phyloP scores from a whole-genome alignment of 331 rosid genomes.

The Telfairia occidentalis region DNA sequence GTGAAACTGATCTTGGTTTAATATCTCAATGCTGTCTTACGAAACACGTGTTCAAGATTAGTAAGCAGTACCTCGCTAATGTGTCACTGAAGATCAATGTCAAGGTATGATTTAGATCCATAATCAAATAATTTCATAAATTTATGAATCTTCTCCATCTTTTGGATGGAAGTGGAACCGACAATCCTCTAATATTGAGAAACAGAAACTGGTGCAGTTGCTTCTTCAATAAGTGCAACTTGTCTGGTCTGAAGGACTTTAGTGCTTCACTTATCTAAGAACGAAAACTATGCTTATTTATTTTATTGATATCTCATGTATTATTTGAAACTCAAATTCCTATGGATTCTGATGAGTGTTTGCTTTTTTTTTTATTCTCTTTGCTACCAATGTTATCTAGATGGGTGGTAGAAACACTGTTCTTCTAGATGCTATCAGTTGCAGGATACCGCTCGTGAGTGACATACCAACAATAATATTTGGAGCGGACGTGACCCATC shows the following conservation, averaged over 20 bases:
- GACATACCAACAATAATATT: constrained; percentile 91
- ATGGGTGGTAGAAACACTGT: constrained; percentile 98
- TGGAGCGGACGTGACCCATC: constrained; percentile 95
- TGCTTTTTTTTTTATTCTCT: background rate
- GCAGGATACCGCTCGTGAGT: constrained; percentile 85
- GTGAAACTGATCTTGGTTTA: constrained; percentile 87
- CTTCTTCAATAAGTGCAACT: background rate
- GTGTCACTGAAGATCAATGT: constrained; percentile 93
- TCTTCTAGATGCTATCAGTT: constrained; percentile 85
- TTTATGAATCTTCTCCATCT: background rate
- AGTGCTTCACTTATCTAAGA: background rate
- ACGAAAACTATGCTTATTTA: background rate
- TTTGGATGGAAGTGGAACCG: background rate
- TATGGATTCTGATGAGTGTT: background rate
- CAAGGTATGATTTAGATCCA: constrained; percentile 43
- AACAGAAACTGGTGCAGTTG: background rate
- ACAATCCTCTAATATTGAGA: background rate
- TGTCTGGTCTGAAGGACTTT: background rate
- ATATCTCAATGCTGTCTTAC: constrained; percentile 93
- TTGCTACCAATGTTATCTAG: constrained; percentile 24
- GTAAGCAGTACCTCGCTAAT: constrained; percentile 82
- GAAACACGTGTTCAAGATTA: constrained; percentile 83
- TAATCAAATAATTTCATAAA: background rate
- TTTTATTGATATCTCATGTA: background rate
- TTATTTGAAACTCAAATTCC: background rate